A percentile compares a stretch with the other conserved stretches of the same genome.
phyloP scores from a whole-genome alignment of 306 rosid species.

The Betula pendula region DNA sequence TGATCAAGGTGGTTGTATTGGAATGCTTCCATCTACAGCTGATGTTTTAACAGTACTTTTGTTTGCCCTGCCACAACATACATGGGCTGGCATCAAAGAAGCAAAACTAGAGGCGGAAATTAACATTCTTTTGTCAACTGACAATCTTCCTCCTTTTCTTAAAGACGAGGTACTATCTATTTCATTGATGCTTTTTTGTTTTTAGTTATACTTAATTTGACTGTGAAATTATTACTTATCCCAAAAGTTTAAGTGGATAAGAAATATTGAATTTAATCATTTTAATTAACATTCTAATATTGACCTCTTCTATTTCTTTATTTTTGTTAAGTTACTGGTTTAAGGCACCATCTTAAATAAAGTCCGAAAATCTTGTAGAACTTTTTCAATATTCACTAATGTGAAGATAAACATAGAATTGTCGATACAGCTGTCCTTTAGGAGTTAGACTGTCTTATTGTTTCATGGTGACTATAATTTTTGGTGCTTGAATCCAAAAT shows the following conservation, averaged over 20 bases:
- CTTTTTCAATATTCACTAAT: background rate
- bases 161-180: slow-evolving; percentile 66
- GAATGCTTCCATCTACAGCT: slow-evolving; percentile 72
- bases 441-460: background rate
- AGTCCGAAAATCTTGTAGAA: background rate
- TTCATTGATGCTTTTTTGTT: slow-evolving; percentile 7
- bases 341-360: background rate
- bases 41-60: slow-evolving; percentile 81
- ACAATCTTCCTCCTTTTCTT: slow-evolving; percentile 61
- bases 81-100: slow-evolving; percentile 72
- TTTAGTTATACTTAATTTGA: background rate
- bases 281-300: too few relatives aligned
- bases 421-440: background rate
- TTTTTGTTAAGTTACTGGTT: background rate
- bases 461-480: background rate
- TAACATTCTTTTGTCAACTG: slow-evolving; percentile 44
- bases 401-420: background rate
- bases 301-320: background rate
- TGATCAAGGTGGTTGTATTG: slow-evolving; percentile 64
- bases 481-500: background rate
- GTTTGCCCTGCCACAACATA: slow-evolving; percentile 63
- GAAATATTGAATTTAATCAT: too few relatives aligned
- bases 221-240: too few relatives aligned
- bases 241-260: too few relatives aligned
- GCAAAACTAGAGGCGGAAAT: slow-evolving; percentile 57